These are phyloP conservation scores for Neonectria faginata DNA, from an alignment of 2,329 filamentous ascomycete genomes.

Conservation along the genomic window DNA sequence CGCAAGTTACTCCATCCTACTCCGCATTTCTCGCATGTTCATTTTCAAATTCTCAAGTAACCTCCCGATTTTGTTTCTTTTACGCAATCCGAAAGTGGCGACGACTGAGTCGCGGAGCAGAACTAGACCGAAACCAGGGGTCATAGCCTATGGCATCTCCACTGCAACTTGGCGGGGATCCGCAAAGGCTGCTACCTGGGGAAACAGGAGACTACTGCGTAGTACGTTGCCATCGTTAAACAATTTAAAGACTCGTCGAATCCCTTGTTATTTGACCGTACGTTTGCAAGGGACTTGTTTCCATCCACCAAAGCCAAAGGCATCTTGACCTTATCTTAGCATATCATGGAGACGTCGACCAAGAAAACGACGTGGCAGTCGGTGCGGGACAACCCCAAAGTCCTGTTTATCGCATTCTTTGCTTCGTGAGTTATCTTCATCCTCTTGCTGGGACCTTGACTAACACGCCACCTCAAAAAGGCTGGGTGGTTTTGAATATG, in stretches of 20 bases:
- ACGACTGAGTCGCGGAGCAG: not conserved
- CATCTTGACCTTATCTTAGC: not conserved
- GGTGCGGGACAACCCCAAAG: not conserved
- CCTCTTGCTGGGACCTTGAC: not conserved
- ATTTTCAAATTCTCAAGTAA: not conserved
- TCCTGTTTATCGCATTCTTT: not conserved
- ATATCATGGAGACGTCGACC: not conserved
- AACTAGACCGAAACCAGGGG: not conserved
- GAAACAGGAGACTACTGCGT: not conserved
- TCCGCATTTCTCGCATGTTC: not conserved
- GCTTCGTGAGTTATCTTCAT: not conserved
- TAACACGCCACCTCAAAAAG: slow-evolving; percentile 30
- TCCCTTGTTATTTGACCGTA: not conserved
- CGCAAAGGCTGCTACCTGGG: not conserved
- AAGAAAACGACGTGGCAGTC: not conserved
- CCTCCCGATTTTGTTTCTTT: not conserved
- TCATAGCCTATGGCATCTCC: not conserved
- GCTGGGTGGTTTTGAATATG: slow-evolving; percentile 59
- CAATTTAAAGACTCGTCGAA: not conserved
- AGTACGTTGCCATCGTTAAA: not conserved
- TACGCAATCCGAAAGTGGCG: not conserved
- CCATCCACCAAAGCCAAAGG: not conserved
- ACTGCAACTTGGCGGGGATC: not conserved
- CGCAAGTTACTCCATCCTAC: not conserved
- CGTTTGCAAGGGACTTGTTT: not conserved